Evolutionary conservation across 805 yeast genomes (phyloP), one percentile per base, ranked within the genome.

Genomic region (Ogataea kodamae): DNA sequence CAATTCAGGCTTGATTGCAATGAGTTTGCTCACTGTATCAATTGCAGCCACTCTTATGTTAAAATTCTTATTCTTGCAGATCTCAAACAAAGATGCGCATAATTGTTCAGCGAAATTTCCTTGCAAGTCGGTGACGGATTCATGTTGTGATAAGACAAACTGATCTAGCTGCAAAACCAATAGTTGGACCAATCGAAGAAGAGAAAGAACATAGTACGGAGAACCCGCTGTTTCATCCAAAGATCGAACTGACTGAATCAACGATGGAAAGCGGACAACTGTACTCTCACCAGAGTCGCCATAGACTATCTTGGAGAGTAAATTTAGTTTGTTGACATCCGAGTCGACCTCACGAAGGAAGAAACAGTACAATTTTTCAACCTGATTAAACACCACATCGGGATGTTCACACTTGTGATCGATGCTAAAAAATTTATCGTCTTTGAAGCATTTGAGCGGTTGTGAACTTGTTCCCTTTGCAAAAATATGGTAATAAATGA

Each of bases 1-100:
- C 10, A 56, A 30, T 25, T 58, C 61, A 3, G 64, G 65, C 33
- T 43, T 64, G 37, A 38, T 55, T 46, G 23, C 72, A 62, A 45
- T 51, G 52, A 50, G 46, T 48, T 25, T 45, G 18, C 41, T 63
- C 48, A 49, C 61, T 45, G 43, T 50, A 24, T 65, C 65, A 22
- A 57, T 59, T 0, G 77, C 58, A 23, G 61, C 54, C 5, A 67
- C 55, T 37, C 79, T 62, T 5, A 70, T 49, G 21, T 59, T 58
- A 33, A 64, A 66, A 18, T 61, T 62, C 18, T 61, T 59, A 24
- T 65, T 57, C 6, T 61, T 52, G 21, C 67, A 54, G 6, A 74
- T 46, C 13, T 56, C 54, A 33, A 66, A 49, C 2, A 74, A 40
- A 13, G 54, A 55, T 1, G 46, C 33, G 20, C 65, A 57, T 0